Evolutionary conservation across 306 rosid genomes (phyloP).

Genomic region (Herpetospermum pedunculosum): DNA sequence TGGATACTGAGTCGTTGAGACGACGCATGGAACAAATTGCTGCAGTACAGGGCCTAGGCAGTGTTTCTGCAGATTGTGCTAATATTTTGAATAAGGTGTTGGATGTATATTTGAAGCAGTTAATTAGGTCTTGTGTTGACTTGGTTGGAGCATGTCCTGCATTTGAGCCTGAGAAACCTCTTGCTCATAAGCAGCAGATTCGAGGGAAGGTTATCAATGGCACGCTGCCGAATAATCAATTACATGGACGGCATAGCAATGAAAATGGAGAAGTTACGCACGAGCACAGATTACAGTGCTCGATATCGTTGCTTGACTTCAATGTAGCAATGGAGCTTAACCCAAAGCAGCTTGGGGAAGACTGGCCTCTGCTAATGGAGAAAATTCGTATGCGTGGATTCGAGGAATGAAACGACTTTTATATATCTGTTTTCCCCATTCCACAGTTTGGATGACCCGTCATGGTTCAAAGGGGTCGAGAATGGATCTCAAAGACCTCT

Average conservation of each 20-base stretch:
- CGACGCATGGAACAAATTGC: constrained; percentile 93
- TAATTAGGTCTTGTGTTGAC: constrained; percentile 75
- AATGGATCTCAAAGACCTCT: constrained; percentile 10
- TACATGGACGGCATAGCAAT: constrained; percentile 33
- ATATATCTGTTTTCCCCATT: constrained; percentile 24
- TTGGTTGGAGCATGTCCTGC: constrained; percentile 63
- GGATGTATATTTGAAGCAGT: constrained; percentile 75
- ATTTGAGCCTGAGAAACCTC: constrained; percentile 34
- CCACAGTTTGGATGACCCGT: constrained; percentile 31
- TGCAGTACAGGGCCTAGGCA: constrained; percentile 74
- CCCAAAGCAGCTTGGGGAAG: constrained; percentile 93
- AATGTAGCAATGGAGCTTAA: constrained; percentile 95
- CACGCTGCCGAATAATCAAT: constrained; percentile 60
- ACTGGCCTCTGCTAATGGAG: constrained; percentile 86
- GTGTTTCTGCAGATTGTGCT: constrained; percentile 73
- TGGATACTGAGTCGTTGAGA: constrained; percentile 55
- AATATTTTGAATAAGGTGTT: constrained; percentile 49
- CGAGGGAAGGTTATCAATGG: constrained; percentile 72
- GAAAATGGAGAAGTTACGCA: constrained; percentile 27
- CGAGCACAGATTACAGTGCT: constrained; percentile 32
- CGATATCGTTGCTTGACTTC: constrained; percentile 79
- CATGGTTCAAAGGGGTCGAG: constrained; percentile 38
- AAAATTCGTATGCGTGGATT: constrained; percentile 72
- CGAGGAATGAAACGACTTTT: constrained; percentile 42
- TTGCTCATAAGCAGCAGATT: constrained; percentile 48